Conservation (phyloP, 2,329 filamentous ascomycete genomes). For the Botryotinia globosa region DNA sequence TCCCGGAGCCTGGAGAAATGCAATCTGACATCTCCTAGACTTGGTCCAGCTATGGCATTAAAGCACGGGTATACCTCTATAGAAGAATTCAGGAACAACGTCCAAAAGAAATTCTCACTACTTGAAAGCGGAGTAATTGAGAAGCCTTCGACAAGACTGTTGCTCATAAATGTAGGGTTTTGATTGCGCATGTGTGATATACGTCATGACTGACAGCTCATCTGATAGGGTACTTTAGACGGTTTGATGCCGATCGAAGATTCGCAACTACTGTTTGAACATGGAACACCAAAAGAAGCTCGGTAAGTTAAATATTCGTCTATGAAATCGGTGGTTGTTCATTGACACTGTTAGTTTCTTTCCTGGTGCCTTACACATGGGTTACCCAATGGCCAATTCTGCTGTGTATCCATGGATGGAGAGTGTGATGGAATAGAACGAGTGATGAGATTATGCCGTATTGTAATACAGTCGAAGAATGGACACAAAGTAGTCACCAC, state of each 20-base stretch:
- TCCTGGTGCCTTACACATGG: constrained; percentile 61
- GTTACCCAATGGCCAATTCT: constrained; percentile 59
- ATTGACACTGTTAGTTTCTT: constrained; percentile 47
- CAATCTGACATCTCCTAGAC: constrained; percentile 36
- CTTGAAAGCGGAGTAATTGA: constrained; percentile 58
- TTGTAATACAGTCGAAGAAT: not conserved
- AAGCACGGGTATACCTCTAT: constrained; percentile 61
- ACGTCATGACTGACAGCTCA: not conserved
- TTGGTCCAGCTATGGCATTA: constrained; percentile 54
- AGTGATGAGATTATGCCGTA: not conserved
- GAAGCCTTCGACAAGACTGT: constrained; percentile 52
- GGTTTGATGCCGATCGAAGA: constrained; percentile 68
- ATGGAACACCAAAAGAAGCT: constrained; percentile 63
- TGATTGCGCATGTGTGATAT: not conserved
- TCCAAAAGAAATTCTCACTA: constrained; percentile 61
- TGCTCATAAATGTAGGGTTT: constrained; percentile 56
- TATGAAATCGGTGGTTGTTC: not conserved
- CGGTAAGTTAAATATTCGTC: constrained; percentile 41
- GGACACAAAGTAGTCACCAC: not conserved
- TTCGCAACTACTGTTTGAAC: constrained; percentile 60
- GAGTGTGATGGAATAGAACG: constrained; percentile 40
- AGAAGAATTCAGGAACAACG: constrained; percentile 53
- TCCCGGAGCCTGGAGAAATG: not conserved
- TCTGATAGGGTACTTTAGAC: constrained; percentile 54
- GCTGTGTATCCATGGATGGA: constrained; percentile 62